These are phyloP conservation scores for Carallia brachiata DNA, from an alignment of 345 rosid species.

Conservation along the genomic window DNA sequence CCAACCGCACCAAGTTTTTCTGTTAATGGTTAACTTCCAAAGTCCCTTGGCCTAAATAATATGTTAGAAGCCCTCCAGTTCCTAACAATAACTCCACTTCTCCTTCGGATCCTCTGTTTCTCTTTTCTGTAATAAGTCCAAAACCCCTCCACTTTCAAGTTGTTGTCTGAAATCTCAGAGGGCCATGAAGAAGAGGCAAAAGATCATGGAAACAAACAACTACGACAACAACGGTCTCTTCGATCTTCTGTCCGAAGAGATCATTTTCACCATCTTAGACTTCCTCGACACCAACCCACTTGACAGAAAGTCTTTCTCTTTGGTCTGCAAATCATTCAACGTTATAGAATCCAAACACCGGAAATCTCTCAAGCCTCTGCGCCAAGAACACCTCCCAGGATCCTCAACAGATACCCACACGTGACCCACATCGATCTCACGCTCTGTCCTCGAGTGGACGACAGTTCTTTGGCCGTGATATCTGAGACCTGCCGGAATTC, in stretches of 20 bases:
- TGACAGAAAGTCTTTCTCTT: slow-evolving; percentile 55
- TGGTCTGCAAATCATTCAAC: slow-evolving; percentile 54
- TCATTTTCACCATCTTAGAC: slow-evolving; percentile 55
- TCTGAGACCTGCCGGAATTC: slow-evolving; percentile 25
- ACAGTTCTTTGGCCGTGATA: slow-evolving; percentile 32
- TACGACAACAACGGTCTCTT: slow-evolving; percentile 19
- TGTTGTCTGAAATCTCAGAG: not conserved
- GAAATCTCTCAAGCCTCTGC: slow-evolving; percentile 49
- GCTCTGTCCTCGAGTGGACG: slow-evolving; percentile 56
- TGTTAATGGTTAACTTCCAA: slow-evolving; percentile 8
- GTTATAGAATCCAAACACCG: slow-evolving; percentile 48
- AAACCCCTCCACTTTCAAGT: not conserved
- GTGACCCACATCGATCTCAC: slow-evolving; percentile 48
- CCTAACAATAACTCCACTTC: not conserved
- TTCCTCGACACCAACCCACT: slow-evolving; percentile 38
- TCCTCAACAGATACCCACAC: slow-evolving; percentile 50
- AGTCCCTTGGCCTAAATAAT: not conserved
- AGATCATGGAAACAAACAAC: not conserved
- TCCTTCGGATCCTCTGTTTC: not conserved
- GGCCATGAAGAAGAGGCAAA: slow-evolving; percentile 16
- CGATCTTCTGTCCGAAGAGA: slow-evolving; percentile 54
- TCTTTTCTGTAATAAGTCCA: not conserved
- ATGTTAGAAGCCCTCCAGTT: not conserved
- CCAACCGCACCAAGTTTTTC: not conserved
- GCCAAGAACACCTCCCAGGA: slow-evolving; percentile 43